Conservation (phyloP, 2,329 filamentous ascomycete genomes). For the Exophiala dermatitidis region DNA sequence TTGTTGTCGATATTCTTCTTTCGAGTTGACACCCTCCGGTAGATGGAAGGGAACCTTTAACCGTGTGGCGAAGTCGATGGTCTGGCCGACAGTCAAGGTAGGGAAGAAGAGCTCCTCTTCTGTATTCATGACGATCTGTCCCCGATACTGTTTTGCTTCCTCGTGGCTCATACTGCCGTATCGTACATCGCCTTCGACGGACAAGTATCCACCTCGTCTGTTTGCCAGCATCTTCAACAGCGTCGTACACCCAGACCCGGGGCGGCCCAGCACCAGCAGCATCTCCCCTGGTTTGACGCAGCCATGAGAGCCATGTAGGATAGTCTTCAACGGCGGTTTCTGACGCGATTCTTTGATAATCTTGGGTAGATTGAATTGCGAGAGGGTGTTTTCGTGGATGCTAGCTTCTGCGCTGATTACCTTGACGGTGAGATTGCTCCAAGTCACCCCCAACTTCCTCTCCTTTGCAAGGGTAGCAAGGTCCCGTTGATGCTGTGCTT, state of each 20-base stretch:
- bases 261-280: conserved; percentile 61
- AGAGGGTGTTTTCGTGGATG: conserved; percentile 58
- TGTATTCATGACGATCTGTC: conserved; percentile 52
- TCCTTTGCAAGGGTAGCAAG: conserved; percentile 29
- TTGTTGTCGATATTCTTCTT: conserved; percentile 43
- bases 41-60: conserved; percentile 48
- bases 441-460: conserved; percentile 56
- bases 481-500: neutral
- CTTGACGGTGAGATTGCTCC: conserved; percentile 57
- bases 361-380: conserved; percentile 51
- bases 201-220: conserved; percentile 51
- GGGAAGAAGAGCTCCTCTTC: conserved; percentile 49
- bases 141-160: conserved; percentile 43
- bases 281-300: conserved; percentile 67
- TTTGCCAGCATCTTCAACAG: conserved; percentile 63
- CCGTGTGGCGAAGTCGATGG: conserved; percentile 49
- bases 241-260: conserved; percentile 63
- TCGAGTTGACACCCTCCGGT: conserved; percentile 34
- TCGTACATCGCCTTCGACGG: conserved; percentile 51
- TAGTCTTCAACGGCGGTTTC: conserved; percentile 51
- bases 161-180: conserved; percentile 45
- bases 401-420: conserved; percentile 56
- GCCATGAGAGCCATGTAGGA: conserved; percentile 58
- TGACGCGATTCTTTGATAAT: conserved; percentile 34
- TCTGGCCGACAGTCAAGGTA: conserved; percentile 45